These are phyloP conservation scores for Lachnum nothofagi DNA, from an alignment of 2,329 filamentous ascomycete species.

Conservation along the genomic window DNA sequence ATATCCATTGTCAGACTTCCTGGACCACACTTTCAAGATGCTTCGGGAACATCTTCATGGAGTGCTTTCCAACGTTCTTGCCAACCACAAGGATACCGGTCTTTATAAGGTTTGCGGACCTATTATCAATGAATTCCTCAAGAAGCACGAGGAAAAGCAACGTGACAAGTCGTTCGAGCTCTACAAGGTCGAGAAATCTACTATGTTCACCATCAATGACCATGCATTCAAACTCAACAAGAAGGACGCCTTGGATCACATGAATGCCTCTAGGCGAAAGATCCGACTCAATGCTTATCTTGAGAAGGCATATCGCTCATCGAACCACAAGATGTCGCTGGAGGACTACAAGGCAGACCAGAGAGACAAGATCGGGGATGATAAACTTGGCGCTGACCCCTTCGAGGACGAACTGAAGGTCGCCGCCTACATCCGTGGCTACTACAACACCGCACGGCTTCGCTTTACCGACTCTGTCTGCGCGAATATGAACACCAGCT, in stretches of 20 bases:
- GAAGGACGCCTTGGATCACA: conserved; percentile 41
- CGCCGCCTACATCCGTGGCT: conserved; percentile 59
- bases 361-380: conserved; percentile 12
- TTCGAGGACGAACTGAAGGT: conserved; percentile 58
- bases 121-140: conserved; percentile 13
- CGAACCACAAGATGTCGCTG: neutral
- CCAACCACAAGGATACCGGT: conserved; percentile 11
- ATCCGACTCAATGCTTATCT: conserved; percentile 43
- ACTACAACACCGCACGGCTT: conserved; percentile 62
- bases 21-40: conserved; percentile 42
- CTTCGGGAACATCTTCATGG: conserved; percentile 37
- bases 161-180: neutral
- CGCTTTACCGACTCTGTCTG: conserved; percentile 54
- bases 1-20: conserved; percentile 42
- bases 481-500: conserved; percentile 7
- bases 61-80: conserved; percentile 7
- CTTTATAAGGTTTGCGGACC: conserved; percentile 9
- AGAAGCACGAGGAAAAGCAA: conserved; percentile 4
- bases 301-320: neutral
- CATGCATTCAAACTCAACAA: conserved; percentile 43
- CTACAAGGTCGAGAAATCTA: conserved; percentile 13
- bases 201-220: conserved; percentile 17
- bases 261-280: conserved; percentile 46
- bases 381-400: conserved; percentile 49
- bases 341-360: conserved; percentile 1